A percentile compares a stretch with the other conserved stretches of the same genome.
Conservation (phyloP, 192 early-diverging fungal species). For the Linnemannia exigua region DNA sequence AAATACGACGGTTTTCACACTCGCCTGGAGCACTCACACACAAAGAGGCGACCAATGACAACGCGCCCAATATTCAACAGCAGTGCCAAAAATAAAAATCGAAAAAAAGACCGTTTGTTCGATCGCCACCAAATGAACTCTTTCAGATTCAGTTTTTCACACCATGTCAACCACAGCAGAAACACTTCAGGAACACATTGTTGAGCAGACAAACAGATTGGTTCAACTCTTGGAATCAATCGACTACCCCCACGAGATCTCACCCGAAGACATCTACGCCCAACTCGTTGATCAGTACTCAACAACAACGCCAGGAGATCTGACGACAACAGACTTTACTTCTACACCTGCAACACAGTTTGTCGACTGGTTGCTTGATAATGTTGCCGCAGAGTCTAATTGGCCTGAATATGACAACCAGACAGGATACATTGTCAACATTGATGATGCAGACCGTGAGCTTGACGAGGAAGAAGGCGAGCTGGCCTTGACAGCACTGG, state of each 20-base stretch:
- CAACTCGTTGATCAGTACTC: constrained; percentile 3
- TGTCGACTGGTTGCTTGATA: constrained; percentile 39
- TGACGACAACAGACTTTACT: not conserved
- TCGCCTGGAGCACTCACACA: not conserved
- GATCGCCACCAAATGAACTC: not conserved
- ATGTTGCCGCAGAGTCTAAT: constrained; percentile 38
- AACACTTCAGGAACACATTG: constrained; percentile 6
- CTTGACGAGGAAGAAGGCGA: constrained; percentile 7
- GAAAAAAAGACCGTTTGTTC: not conserved
- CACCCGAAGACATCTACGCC: constrained; percentile 1
- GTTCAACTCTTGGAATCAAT: constrained; percentile 21
- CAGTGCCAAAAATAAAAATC: not conserved
- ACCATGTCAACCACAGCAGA: not conserved
- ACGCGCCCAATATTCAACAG: not conserved
- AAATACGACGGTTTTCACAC: not conserved
- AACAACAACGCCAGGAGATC: constrained; percentile 4
- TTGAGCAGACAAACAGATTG: constrained; percentile 2
- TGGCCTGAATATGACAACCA: constrained; percentile 30
- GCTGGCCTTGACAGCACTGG: not conserved
- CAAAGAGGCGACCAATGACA: not conserved
- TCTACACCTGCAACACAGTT: constrained; percentile 13
- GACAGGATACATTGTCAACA: not conserved
- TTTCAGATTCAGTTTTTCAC: not conserved
- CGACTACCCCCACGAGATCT: constrained; percentile 34
- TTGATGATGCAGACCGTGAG: not conserved